Percentiles rank a stretch among this genome's conserved stretches.
phyloP scores from a whole-genome alignment of 257 asterid species.

The Rehmannia glutinosa region DNA sequence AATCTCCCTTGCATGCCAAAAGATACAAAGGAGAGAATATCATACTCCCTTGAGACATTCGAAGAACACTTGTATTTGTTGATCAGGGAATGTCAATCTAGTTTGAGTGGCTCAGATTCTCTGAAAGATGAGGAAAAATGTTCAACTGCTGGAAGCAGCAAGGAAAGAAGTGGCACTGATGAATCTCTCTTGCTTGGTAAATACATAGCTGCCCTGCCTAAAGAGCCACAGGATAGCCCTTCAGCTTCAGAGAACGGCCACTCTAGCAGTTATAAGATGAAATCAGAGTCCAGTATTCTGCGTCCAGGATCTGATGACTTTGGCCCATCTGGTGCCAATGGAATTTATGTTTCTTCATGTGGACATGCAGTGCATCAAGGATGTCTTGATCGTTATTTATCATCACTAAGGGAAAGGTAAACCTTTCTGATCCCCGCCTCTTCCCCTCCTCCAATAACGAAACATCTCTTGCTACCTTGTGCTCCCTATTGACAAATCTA shows the following conservation, averaged over 20 bases:
- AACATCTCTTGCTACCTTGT: conserved; percentile 10
- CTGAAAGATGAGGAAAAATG: conserved; percentile 20
- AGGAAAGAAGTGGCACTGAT: conserved; percentile 26
- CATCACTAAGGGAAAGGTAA: conserved; percentile 92
- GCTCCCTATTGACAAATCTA: background rate
- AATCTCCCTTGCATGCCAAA: conserved; percentile 35
- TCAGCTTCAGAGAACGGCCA: conserved; percentile 48
- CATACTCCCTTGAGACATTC: conserved; percentile 46
- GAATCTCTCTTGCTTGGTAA: conserved; percentile 72
- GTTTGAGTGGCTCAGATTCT: conserved; percentile 25
- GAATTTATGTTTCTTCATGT: conserved; percentile 85
- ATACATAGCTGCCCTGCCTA: conserved; percentile 68
- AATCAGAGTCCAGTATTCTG: conserved; percentile 28
- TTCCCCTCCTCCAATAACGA: background rate
- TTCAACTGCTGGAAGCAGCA: conserved; percentile 29
- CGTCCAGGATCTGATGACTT: conserved; percentile 48
- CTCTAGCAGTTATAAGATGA: conserved; percentile 35
- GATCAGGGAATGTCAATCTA: conserved; percentile 38
- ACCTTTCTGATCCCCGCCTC: conserved; percentile 5
- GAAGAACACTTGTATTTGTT: conserved; percentile 60
- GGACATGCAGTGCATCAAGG: conserved; percentile 99
- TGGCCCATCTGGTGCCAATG: conserved; percentile 71
- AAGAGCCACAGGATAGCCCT: conserved; percentile 51
- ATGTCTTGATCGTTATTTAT: conserved; percentile 88
- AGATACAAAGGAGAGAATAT: conserved; percentile 29